Conservation (phyloP, 148 eudicot genomes). For the Rhododendron vialii region DNA sequence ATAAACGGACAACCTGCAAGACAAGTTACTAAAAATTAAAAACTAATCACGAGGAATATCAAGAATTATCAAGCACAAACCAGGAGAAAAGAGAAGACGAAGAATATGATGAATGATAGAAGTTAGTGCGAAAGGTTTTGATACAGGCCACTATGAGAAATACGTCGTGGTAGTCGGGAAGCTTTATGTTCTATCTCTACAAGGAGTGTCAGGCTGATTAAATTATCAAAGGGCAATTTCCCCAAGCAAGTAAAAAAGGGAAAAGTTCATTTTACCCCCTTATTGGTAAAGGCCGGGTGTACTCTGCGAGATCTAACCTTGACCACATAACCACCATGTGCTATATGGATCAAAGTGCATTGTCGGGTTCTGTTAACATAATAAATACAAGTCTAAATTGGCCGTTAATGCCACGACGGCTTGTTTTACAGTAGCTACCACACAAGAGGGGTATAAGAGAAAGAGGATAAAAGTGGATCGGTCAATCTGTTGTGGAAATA, state of each 20-base stretch:
- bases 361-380: background rate
- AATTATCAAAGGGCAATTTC: background rate
- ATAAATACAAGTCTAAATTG: background rate
- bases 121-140: background rate
- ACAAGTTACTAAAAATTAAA: slow-evolving; percentile 14
- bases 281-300: no score
- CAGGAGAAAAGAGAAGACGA: background rate
- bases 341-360: background rate
- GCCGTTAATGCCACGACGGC: background rate
- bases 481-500: no score
- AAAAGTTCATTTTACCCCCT: background rate
- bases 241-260: background rate
- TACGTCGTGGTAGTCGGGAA: background rate
- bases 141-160: background rate
- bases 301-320: background rate
- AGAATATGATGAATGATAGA: background rate
- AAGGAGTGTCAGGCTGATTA: background rate
- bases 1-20: slow-evolving; percentile 75
- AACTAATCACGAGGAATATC: background rate
- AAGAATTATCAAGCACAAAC: background rate
- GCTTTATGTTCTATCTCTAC: background rate
- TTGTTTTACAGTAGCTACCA: no score
- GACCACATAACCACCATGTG: background rate
- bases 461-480: no score
- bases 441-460: no score